phyloP scores from a whole-genome alignment of 1,139 yeast genomes.

The Eremothecium gossypii region DNA sequence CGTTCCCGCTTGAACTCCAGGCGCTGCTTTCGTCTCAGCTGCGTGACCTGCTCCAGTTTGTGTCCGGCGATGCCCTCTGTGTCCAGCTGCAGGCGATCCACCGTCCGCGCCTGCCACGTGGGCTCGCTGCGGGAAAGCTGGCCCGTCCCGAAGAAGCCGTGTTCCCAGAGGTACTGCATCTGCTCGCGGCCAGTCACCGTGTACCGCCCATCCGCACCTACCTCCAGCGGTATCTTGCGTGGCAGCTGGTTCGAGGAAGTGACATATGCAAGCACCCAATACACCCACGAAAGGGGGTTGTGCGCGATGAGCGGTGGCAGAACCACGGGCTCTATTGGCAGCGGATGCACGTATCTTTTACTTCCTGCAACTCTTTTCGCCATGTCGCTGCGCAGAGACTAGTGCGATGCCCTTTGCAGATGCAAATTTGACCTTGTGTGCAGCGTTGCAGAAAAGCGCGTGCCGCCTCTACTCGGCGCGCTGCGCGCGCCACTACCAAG shows the following conservation, averaged over 20 bases:
- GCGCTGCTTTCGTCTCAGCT: constrained; percentile 62
- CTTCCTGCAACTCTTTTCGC: background rate
- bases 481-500: background rate
- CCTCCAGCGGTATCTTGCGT: constrained; percentile 14
- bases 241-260: constrained; percentile 11
- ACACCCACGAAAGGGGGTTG: constrained; percentile 54
- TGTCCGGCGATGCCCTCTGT: constrained; percentile 22
- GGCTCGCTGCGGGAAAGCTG: constrained; percentile 84
- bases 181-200: constrained; percentile 37
- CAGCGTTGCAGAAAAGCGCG: background rate
- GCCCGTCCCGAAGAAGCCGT: constrained; percentile 95
- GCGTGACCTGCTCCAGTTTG: constrained; percentile 70
- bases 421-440: too few relatives aligned
- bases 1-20: constrained; percentile 57
- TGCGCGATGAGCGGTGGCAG: constrained; percentile 44
- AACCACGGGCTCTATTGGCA: constrained; percentile 34
- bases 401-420: too few relatives aligned
- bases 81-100: constrained; percentile 40
- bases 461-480: background rate
- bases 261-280: constrained; percentile 34
- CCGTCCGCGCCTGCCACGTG: constrained; percentile 67
- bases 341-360: constrained; percentile 29
- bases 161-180: constrained; percentile 62
- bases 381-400: background rate
- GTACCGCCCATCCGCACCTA: constrained; percentile 18